Conservation (phyloP, 208 protist genomes). For the Strigomonas oncopelti region DNA sequence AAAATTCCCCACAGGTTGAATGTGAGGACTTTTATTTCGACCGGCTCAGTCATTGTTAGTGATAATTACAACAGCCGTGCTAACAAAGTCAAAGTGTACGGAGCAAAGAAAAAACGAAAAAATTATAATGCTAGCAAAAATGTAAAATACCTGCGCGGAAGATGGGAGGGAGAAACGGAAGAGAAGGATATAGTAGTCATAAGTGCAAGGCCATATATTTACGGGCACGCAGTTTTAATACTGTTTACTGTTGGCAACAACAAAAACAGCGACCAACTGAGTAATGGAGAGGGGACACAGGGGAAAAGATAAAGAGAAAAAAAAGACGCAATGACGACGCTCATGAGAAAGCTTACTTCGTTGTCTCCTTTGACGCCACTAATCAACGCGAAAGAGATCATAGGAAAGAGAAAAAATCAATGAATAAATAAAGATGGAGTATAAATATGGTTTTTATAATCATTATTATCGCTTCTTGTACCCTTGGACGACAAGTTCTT, state of each 20-base stretch:
- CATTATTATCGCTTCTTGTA: neutral
- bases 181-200: too few relatives aligned
- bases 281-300: neutral
- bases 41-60: constrained; percentile 1
- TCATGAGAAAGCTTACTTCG: too few relatives aligned
- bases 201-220: too few relatives aligned
- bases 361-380: too few relatives aligned
- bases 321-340: neutral
- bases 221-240: too few relatives aligned
- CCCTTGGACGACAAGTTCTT: neutral
- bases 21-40: constrained; percentile 62
- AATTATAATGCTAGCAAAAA: constrained; percentile 12
- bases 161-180: constrained; percentile 10
- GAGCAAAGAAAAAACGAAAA: constrained; percentile 1
- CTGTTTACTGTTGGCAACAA: too few relatives aligned
- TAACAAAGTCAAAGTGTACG: too few relatives aligned
- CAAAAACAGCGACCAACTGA: neutral
- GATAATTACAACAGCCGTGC: too few relatives aligned
- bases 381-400: too few relatives aligned
- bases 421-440: too few relatives aligned
- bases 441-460: too few relatives aligned
- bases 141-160: too few relatives aligned
- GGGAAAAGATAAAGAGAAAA: neutral
- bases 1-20: constrained; percentile 91
- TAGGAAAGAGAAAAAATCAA: neutral